Base-by-base conservation (phyloP, 257 asterid species). In the Paraleonurus japonicus region DNA sequence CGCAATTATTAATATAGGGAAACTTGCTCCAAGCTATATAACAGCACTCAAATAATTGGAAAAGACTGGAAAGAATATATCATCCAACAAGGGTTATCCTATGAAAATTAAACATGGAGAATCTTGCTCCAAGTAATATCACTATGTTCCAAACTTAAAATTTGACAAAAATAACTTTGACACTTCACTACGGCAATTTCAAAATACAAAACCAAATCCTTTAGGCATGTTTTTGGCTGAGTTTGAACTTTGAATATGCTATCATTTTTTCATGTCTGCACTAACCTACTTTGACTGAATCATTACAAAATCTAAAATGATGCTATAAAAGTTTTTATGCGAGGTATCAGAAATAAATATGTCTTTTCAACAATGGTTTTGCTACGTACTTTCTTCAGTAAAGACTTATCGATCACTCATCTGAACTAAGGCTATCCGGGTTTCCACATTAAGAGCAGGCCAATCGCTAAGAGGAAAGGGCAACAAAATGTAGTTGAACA, bases 231-330 rank as follows among this genome's bases (percentile, higher is more conserved):
- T 22, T 51, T 1, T 0, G 11, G 60, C 24, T 7, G 55, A 50
- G 64, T 72, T 67, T 48, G 48, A 63, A 51, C 51, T 72, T 67
- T 48, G 48, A 63, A 51, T 61, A 69, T 22, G 32, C 2, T 17
- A 60, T 26, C 22, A 33, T 33, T 54, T 68, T 59, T 45, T 7
- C 33, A 20, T 60, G 54, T 33, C 12, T 33, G 54, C 3, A 16
- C 10, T 47, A n/a, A 47, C 22, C 54, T 47, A 47, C 22, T n/a
- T 16, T 47, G 11, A 23, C 54, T 10, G 0, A 32, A 39, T 53
- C 30, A 67, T 60, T 63, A 65, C 16, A 33, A 59, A 45, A 10
- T 28, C 3, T 33, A 47, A 33, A 16, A 61, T 61, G 22, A 60
- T 20, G 17, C 30, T 17, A 43, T 17, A n/a, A 16, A 23, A 67